A percentile compares a stretch with the other conserved stretches of the same genome.
phyloP scores from a whole-genome alignment of 2,329 filamentous ascomycete species.

The Aureobasidium pullulans region DNA sequence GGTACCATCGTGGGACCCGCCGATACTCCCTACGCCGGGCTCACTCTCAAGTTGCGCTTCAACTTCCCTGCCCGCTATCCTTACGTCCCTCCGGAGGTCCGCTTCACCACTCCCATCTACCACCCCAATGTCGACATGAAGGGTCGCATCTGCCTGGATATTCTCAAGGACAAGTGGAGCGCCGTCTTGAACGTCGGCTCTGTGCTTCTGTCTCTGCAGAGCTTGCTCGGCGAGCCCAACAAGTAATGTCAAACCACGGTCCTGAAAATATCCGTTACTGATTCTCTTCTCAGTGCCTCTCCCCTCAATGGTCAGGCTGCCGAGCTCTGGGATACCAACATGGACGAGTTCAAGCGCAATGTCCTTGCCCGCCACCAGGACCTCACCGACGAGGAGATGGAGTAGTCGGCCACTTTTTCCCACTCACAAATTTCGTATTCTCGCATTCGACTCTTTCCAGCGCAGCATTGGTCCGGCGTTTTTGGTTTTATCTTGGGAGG shows the following conservation, averaged over 20 bases:
- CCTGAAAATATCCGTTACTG: constrained; percentile 12
- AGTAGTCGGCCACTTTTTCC: not conserved
- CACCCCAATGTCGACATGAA: constrained; percentile 98
- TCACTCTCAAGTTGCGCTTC: constrained; percentile 89
- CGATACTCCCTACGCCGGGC: constrained; percentile 81
- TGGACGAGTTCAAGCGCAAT: constrained; percentile 74
- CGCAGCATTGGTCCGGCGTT: constrained; percentile 8
- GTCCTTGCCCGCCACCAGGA: constrained; percentile 58
- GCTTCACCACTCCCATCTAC: constrained; percentile 98
- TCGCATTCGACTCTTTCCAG: not conserved
- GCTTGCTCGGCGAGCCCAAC: constrained; percentile 91
- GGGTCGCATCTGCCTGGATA: constrained; percentile 93
- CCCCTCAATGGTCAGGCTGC: constrained; percentile 95
- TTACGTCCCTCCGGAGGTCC: constrained; percentile 79
- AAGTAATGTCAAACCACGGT: constrained; percentile 58
- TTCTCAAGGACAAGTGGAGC: constrained; percentile 98
- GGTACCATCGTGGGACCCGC: constrained; percentile 88
- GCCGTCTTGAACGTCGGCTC: constrained; percentile 95
- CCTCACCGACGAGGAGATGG: constrained; percentile 38
- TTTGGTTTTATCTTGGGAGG: not conserved
- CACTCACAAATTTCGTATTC: not conserved
- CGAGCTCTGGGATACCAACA: constrained; percentile 87
- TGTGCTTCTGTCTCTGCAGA: constrained; percentile 87
- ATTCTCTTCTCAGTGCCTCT: constrained; percentile 57
- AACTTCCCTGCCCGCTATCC: constrained; percentile 89